Evolutionary conservation across 2,329 filamentous ascomycete genomes (phyloP).

Genomic region (Botrytis tulipae): DNA sequence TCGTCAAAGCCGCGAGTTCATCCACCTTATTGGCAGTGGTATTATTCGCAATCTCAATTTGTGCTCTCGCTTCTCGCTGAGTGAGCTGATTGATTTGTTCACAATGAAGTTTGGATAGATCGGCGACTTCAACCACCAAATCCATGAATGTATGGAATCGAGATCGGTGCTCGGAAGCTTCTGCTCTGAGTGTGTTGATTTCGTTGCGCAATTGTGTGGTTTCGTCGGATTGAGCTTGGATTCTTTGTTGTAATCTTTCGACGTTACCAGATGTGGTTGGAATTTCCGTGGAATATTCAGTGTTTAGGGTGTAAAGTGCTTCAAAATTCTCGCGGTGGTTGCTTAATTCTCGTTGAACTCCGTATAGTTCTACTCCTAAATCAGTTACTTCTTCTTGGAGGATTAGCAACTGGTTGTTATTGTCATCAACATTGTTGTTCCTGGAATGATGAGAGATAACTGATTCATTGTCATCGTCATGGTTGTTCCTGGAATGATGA

Average conservation of each 20-base stretch:
- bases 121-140: background rate
- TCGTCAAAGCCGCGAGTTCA: background rate
- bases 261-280: background rate
- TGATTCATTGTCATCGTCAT: background rate
- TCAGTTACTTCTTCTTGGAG: background rate
- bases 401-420: background rate
- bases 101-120: background rate
- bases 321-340: background rate
- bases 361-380: background rate
- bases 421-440: background rate
- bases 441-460: background rate
- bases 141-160: background rate
- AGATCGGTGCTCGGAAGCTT: background rate
- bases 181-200: background rate
- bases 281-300: background rate
- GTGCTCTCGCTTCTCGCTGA: rapidly evolving
- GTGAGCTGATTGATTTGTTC: background rate
- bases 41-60: background rate
- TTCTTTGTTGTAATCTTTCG: rapidly evolving
- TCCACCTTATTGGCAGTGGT: rapidly evolving
- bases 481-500: background rate
- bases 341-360: background rate
- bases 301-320: background rate
- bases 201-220: background rate
- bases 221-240: too few relatives aligned